Conservation (phyloP, 345 rosid species). For the Sonneratia caseolaris region DNA sequence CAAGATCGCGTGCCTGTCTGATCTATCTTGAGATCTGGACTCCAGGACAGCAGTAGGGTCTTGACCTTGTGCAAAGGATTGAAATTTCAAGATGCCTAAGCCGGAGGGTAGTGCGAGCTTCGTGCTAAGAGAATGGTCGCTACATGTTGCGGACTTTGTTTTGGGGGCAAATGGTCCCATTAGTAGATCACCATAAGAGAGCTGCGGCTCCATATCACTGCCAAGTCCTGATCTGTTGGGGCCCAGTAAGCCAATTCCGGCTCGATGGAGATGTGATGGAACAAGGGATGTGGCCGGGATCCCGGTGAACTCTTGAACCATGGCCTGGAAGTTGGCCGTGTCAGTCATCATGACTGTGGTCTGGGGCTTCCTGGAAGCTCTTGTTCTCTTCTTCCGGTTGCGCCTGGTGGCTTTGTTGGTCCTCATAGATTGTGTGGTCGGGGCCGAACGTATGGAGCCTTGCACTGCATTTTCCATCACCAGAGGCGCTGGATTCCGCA, state of each 20-base stretch:
- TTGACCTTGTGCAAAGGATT: background rate
- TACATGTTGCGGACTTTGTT: background rate
- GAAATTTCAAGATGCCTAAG: background rate
- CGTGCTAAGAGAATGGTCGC: background rate
- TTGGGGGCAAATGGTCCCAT: constrained; percentile 13
- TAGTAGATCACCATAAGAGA: constrained; percentile 27
- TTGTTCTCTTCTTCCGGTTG: constrained; percentile 63
- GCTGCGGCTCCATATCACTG: constrained; percentile 5
- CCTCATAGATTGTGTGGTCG: constrained; percentile 15
- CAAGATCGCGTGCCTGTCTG: background rate
- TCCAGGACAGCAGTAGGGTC: background rate
- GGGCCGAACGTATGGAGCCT: background rate
- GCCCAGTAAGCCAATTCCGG: constrained; percentile 57
- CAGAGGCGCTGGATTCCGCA: background rate
- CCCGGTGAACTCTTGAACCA: constrained; percentile 97
- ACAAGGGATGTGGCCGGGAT: constrained; percentile 79
- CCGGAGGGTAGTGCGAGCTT: background rate
- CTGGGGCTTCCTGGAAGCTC: constrained; percentile 80
- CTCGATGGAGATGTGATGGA: constrained; percentile 40
- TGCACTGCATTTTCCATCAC: background rate
- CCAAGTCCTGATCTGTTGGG: background rate
- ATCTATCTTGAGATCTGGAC: background rate
- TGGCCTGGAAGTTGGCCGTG: constrained; percentile 81
- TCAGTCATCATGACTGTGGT: constrained; percentile 85
- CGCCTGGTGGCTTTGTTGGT: constrained; percentile 17